Evolutionary conservation across 768 basidiomycete species (phyloP), one percentile per base, ranked within the genome.

Genomic region (Bullera alba): DNA sequence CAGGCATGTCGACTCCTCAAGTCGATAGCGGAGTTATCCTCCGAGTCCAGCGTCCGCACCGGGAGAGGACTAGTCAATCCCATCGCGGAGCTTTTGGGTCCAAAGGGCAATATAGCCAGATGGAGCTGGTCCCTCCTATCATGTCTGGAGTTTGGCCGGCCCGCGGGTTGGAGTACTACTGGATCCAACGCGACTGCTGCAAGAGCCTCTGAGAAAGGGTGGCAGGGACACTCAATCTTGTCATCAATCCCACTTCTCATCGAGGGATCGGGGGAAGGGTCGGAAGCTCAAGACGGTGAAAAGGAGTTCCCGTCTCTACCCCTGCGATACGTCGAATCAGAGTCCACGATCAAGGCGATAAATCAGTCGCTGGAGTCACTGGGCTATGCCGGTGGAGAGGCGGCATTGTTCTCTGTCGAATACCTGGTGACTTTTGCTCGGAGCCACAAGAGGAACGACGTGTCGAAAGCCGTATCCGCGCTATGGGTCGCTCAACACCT

Each of bases 121-220:
- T 97, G 91, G 93, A 87, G 89, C 3, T 90, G 86, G 84, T 80
- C 80, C 42, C 65, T 99, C 3, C 77, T 97, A 25, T 79, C 81
- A 0, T 86, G 85, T n/a, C 74, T 96, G 32, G 83, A 89, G 58
- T 81, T 97, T 77, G 55, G 84, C 79, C n/a, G 71, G 76, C 6
- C 69, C 12, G 36, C 55, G 1, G 61, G 59, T 26, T 63, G 62
- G 59, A 51, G 48, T 25, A 12, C 44, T 34, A 41, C 46, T 19
- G 54, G 45, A 14, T 34, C 15, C 32, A 36, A 16, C 10, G 51
- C 52, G 1, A n/a, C n/a, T n/a, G n/a, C n/a, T n/a, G 48, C 49
- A 27, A 48, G 54, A 51, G 53, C 63, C 8, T 56, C 58, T 23
- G 42, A 50, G 30, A 47, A 55, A 2, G 66, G 64, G 0, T 69